Percentiles rank a stretch among this genome's conserved stretches.
phyloP scores from a whole-genome alignment of 2,329 filamentous ascomycete species.

The Aureobasidium sp. region DNA sequence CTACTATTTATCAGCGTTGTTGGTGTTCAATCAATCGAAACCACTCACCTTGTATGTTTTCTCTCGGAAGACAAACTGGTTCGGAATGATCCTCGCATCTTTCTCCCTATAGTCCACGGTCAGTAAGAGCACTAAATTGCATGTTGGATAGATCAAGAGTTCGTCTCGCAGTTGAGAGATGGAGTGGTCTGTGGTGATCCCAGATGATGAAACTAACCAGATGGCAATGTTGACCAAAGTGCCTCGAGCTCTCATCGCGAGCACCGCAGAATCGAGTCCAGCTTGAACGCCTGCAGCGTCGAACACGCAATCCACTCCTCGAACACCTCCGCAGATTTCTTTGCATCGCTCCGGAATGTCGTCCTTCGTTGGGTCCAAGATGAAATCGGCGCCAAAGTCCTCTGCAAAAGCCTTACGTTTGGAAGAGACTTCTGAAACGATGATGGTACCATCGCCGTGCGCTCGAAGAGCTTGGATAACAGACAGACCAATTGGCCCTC shows the following conservation, averaged over 20 bases:
- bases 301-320: constrained; percentile 42
- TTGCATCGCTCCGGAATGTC: constrained; percentile 38
- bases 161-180: background rate
- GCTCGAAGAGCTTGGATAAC: constrained; percentile 40
- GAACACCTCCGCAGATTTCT: constrained; percentile 33
- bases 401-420: constrained; percentile 41
- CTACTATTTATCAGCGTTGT: background rate
- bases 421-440: constrained; percentile 43
- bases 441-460: constrained; percentile 38
- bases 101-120: constrained; percentile 30
- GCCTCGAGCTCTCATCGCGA: constrained; percentile 40
- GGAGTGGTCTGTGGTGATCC: background rate
- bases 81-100: constrained; percentile 38
- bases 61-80: constrained; percentile 46
- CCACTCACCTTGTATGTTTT: constrained; percentile 36
- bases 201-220: constrained; percentile 25
- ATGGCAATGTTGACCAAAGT: constrained; percentile 49
- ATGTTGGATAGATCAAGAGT: background rate
- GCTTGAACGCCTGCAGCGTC: constrained; percentile 47
- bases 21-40: too few species aligned
- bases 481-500: constrained; percentile 45
- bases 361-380: constrained; percentile 43
- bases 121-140: background rate
- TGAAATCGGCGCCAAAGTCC: constrained; percentile 43
- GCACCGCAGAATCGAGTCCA: constrained; percentile 41